Evolutionary conservation across 2,329 filamentous ascomycete genomes (phyloP), one percentile per base, ranked within the genome.

Genomic region (Trichoderma arundinaceum): DNA sequence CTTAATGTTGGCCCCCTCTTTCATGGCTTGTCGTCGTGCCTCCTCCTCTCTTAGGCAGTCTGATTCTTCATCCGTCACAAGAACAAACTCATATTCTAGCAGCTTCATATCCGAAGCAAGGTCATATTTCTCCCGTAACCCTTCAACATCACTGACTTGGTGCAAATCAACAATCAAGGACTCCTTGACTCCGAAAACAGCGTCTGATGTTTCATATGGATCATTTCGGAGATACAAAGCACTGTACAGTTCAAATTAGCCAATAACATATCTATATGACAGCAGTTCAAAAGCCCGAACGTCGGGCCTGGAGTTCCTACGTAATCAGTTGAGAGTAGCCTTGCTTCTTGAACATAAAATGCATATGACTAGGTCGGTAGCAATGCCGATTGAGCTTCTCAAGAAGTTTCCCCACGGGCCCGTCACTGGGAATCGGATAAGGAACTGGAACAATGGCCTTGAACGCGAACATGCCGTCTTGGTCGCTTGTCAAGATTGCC

Each of bases 161-260:
- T 28, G 22, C 41, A 77, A 79, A 69, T 92, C 89, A 12, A 92
- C 83, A n/a, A 92, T 80, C 12, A 96, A 81, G 32, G 89, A 91
- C 74, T 92, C 84, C 76, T 96, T 96, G 66, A 96, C 92, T 17
- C 92, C 92, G 71, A 96, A 96, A 1, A 96, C 92, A 0, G 92
- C 91, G 73, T 96, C 92, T 0, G 90, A 91, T 44, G 41, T 44
- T 44, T 94, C 91, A 74, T 94, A 95, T 0, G 90, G 90, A 71
- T 94, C 91, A 57, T 88, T 88, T 96, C 92, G n/a, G 3, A 44
- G 17, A n/a, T 44, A 44, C 17, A 44, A 44, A 44, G 41, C 41
- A 44, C 41, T 44, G 41, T n/a, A 44, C 17, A n/a, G 13, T 8
- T 28, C 22, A 28, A 28, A 28, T 28, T 28, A 28, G 22, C 22